These are phyloP conservation scores for Knoxia roxburghii DNA, from an alignment of 257 asterid species.

Conservation along the genomic window DNA sequence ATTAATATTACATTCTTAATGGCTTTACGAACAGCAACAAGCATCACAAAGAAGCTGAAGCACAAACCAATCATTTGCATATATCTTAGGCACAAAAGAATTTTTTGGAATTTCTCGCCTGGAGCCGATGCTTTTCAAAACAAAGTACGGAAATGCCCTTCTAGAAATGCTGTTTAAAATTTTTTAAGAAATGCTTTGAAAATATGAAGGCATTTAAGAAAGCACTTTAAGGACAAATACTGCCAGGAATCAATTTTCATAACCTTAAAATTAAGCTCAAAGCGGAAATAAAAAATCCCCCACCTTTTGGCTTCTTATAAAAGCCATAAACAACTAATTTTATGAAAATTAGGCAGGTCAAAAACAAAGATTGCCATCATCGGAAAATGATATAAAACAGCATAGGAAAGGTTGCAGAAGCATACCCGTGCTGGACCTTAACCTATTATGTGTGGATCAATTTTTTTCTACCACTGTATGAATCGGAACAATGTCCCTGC, in stretches of 20 bases:
- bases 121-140: neutral
- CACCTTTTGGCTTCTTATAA: neutral
- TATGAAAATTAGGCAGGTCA: neutral
- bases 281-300: neutral
- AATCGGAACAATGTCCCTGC: neutral
- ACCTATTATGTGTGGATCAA: neutral
- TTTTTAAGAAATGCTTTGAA: neutral
- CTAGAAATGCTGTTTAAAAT: neutral
- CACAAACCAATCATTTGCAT: neutral
- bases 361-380: neutral
- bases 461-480: neutral
- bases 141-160: neutral
- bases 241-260: neutral
- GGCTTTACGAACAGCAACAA: too few relatives aligned
- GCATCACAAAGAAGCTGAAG: neutral
- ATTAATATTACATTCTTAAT: too few relatives aligned
- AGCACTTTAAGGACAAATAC: neutral
- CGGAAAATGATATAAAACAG: neutral
- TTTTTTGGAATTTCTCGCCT: neutral
- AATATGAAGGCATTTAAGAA: neutral
- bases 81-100: neutral
- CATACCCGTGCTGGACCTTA: neutral
- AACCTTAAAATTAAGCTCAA: neutral
- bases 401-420: neutral
- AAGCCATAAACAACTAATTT: neutral